Evolutionary conservation across 2,329 filamentous ascomycete species (phyloP), one percentile per base, ranked within the genome.

Genomic region (Aspergillus sp.): DNA sequence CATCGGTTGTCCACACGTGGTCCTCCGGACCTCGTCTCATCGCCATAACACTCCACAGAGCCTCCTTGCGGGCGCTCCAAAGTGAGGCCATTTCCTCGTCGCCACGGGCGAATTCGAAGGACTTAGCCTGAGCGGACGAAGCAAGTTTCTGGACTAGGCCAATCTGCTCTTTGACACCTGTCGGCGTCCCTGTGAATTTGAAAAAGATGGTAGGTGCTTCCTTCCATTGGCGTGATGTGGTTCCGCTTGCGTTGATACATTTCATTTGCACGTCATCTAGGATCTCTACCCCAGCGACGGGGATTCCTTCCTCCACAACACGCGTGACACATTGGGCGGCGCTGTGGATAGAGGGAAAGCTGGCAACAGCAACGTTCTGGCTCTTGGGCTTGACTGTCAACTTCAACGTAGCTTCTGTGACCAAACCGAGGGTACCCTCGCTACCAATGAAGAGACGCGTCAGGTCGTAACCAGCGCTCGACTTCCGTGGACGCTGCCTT

Each of bases 261-360:
- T 79, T 76, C 85, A 97, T 97, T 78, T 96, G 92, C 56, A 92
- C 88, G 70, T 96, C 92, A 76, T 97, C 93, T 26, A 97, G 80
- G 57, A 97, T 89, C 77, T 97, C 93, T 43, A 97, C 86, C n/a
- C 93, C 93, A 0, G 93, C 92, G 42, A 97, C 87, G 30, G 90
- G 90, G 11, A 96, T 84, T 24, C 91, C 92, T 53, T 89, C 84
- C 44, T 85, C 85, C 4, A 97, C 92, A 11, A 96, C 91, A 54
- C 83, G 83, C 63, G 88, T 86, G 2, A 95, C 92, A 71, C 91
- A 96, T 68, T 88, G 83, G 15, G 90, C 91, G 1, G 91, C 91
- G 62, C 85, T 79, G 45, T 89, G 85, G 62, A 96, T 74, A 15
- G 71, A 78, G 3, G 78, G 78, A 70, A 90, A 89, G 48, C 82